Evolutionary conservation across 2,329 filamentous ascomycete genomes (phyloP), one percentile per base, ranked within the genome.

Genomic region (Tympanopsis confertula): DNA sequence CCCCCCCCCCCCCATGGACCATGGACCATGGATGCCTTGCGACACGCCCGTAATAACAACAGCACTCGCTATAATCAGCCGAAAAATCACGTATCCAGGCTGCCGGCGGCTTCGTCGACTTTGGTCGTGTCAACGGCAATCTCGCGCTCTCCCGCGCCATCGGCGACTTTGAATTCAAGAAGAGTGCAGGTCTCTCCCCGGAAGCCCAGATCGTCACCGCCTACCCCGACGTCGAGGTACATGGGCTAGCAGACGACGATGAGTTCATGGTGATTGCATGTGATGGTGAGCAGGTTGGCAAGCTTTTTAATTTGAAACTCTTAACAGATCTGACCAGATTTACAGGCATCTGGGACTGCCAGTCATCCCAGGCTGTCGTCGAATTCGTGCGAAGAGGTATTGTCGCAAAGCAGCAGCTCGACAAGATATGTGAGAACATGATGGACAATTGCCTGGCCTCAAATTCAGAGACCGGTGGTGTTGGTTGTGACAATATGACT

Each of bases 401-500:
- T 58, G 89, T 86, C 36, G 88, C 88, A 37, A 94, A 94, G 69
- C 91, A 98, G 64, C 84, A 93, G 36, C 74, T 98, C 37, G 79
- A 88, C 39, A 84, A 85, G 58, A 96, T 98, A 53, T 96, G 89
- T 61, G 91, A 98, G 65, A 98, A 98, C 67, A 94, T 98, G 86
- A 98, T 98, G 91, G 89, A 98, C 69, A 98, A 96, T 68, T 98
- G 91, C 58, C 71, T 98, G 47, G 88, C 91, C 29, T 94, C 88
- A 43, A 96, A 94, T 73, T 94, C 88, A 48, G 91, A 98, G 65
- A 95, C 89, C 20, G 91, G 91, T 39, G 91, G 91, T 45, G 89
- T 98, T 44, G 91, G 91, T 44, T 98, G 91, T 61, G 91, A 98
- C 68, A 98, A 98, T 70, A 98, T 98, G 91, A 98, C 91, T 48